These are phyloP conservation scores for Manihot esculenta DNA, from an alignment of 441 rosid species.

Conservation along the genomic window DNA sequence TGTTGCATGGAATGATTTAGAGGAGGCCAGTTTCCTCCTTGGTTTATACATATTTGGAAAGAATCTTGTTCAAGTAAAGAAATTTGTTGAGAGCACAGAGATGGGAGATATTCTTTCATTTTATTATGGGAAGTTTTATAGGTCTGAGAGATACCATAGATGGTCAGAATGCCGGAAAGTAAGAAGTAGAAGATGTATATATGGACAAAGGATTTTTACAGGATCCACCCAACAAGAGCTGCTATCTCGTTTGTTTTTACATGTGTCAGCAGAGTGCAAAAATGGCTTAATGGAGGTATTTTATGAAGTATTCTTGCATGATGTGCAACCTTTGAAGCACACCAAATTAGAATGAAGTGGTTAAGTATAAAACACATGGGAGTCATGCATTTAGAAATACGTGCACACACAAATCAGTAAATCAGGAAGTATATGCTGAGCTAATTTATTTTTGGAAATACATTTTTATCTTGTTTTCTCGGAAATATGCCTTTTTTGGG, in stretches of 20 bases:
- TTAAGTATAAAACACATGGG: background rate
- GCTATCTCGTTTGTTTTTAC: conserved; percentile 47
- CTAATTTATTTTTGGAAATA: too few relatives aligned
- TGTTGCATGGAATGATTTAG: conserved; percentile 51
- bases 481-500: background rate
- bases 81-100: conserved; percentile 40
- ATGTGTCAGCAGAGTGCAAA: conserved; percentile 38
- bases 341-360: background rate
- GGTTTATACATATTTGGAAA: conserved; percentile 60
- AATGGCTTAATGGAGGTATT: conserved; percentile 50
- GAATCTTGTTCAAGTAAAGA: conserved; percentile 48
- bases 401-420: background rate
- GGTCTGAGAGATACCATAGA: conserved; percentile 46
- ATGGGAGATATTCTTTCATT: conserved; percentile 48
- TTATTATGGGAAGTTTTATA: conserved; percentile 61
- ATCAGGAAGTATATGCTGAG: too few relatives aligned
- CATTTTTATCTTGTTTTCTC: background rate
- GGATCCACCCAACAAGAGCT: conserved; percentile 58
- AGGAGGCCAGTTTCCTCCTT: conserved; percentile 61
- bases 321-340: background rate
- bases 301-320: conserved; percentile 13
- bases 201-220: conserved; percentile 54
- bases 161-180: conserved; percentile 56
- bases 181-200: conserved; percentile 42
- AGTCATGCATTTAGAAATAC: background rate